Conservation (phyloP, 768 basidiomycete species). For the Termitomyces heimii region DNA sequence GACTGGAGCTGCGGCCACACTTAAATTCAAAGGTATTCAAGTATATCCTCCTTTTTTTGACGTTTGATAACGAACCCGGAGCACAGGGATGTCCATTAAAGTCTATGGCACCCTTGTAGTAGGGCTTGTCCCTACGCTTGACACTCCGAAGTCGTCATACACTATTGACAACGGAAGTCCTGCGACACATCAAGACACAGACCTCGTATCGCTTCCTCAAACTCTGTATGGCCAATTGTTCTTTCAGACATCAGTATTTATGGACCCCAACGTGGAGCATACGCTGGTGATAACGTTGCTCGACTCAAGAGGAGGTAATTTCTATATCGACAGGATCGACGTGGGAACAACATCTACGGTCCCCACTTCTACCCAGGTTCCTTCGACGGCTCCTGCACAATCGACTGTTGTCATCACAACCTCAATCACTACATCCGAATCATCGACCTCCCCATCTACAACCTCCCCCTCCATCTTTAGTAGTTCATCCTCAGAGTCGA, state of each 20-base stretch:
- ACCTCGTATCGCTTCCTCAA: not conserved
- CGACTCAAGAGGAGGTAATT: not conserved
- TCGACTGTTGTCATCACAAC: not conserved
- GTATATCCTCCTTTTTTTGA: not conserved
- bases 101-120: not conserved
- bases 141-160: not conserved
- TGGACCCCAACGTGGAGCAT: not conserved
- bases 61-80: not conserved
- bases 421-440: not conserved
- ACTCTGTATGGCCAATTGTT: not conserved
- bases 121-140: not conserved
- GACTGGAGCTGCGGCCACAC: not conserved
- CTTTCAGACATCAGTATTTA: not conserved
- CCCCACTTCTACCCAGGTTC: not conserved
- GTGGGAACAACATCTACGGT: not conserved
- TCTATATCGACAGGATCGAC: not conserved
- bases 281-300: not conserved
- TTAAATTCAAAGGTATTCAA: not conserved
- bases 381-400: not conserved
- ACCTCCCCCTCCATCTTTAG: not conserved
- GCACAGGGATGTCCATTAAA: not conserved
- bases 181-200: not conserved
- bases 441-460: not conserved
- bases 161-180: not conserved
- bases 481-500: no score